These are phyloP conservation scores for Speleostelium caveatum DNA, from an alignment of 78 protist species.

Conservation along the genomic window DNA sequence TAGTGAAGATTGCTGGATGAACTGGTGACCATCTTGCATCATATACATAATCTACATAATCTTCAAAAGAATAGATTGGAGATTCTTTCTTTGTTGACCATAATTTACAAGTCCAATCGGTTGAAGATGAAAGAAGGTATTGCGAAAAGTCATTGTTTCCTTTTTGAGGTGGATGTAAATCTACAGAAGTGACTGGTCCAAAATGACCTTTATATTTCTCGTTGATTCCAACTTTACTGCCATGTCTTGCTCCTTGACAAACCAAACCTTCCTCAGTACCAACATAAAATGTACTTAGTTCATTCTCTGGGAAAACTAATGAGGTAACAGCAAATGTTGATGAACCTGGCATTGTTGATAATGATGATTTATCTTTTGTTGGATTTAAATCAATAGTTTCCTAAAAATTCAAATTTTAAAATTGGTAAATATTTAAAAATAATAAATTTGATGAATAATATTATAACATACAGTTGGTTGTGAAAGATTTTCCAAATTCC, in stretches of 20 bases:
- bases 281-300: conserved; percentile 75
- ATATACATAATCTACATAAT: conserved; percentile 86
- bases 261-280: conserved; percentile 90
- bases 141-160: conserved; percentile 75
- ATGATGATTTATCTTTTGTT: no score
- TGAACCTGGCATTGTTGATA: no score
- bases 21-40: conserved; percentile 91
- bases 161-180: conserved; percentile 81
- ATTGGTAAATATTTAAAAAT: neutral
- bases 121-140: conserved; percentile 78
- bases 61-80: conserved; percentile 83
- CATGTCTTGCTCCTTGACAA: conserved; percentile 73
- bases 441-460: no score
- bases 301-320: conserved; percentile 79
- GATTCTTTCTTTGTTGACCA: conserved; percentile 81
- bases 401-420: no score
- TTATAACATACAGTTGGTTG: conserved; percentile 83
- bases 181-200: conserved; percentile 85
- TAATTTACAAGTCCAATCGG: conserved; percentile 89
- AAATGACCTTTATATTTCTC: conserved; percentile 76
- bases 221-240: conserved; percentile 45
- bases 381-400: no score
- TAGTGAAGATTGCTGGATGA: conserved; percentile 86
- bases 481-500: conserved; percentile 87
- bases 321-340: conserved; percentile 42